A percentile compares a stretch with the other conserved stretches of the same genome.
These are phyloP conservation scores for Priceomyces medius DNA, from an alignment of 805 yeast genomes.

Conservation along the genomic window DNA sequence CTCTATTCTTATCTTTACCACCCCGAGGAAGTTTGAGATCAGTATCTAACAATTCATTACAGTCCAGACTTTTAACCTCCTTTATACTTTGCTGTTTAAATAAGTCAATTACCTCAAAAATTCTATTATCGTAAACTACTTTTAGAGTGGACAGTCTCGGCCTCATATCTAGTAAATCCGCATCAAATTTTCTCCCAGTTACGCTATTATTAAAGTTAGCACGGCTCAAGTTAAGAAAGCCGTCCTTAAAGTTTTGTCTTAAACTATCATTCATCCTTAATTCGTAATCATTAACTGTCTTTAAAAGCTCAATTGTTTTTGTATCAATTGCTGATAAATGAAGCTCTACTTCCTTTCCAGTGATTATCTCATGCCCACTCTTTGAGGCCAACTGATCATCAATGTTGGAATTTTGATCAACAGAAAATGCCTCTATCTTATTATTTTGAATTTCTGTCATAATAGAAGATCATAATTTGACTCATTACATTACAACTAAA, in stretches of 20 bases:
- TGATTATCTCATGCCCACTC: too few relatives aligned
- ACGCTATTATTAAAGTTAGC: conserved; percentile 40
- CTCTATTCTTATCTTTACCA: too few relatives aligned
- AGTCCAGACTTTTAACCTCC: too few relatives aligned
- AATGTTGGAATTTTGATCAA: too few relatives aligned
- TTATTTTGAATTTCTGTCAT: neutral
- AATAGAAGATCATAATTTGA: neutral
- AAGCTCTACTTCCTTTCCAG: neutral
- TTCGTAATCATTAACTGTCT: conserved; percentile 34
- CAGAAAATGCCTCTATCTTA: neutral
- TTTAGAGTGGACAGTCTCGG: conserved; percentile 25
- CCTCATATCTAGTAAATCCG: conserved; percentile 41
- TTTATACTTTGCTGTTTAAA: conserved; percentile 6
- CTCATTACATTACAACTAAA: too few relatives aligned
- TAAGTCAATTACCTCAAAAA: conserved; percentile 10
- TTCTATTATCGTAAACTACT: conserved; percentile 11
- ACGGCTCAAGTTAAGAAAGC: conserved; percentile 42
- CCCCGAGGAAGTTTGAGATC: too few relatives aligned
- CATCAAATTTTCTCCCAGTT: conserved; percentile 33
- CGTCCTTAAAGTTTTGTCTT: conserved; percentile 26
- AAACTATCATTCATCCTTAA: conserved; percentile 16
- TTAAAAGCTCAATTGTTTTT: conserved; percentile 23
- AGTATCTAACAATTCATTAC: too few relatives aligned
- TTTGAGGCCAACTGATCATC: too few relatives aligned
- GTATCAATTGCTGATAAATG: conserved; percentile 11